Evolutionary conservation across 805 yeast species (phyloP).

Genomic region (Teunomyces tritomae): DNA sequence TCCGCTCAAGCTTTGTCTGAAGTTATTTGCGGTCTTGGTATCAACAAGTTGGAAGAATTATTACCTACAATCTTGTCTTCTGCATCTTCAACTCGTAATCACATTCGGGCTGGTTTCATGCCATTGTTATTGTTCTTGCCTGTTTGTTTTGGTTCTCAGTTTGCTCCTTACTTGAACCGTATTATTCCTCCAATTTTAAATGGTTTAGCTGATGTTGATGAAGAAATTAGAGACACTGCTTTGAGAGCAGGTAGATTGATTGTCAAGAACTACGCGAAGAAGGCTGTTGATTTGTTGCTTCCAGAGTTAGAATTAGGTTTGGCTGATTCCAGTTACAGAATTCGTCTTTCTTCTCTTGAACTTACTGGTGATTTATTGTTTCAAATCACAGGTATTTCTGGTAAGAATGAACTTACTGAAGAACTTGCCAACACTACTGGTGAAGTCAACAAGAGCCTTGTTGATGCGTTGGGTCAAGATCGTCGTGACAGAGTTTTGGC

Average conservation of each 20-base stretch:
- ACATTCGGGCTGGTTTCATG: conserved; percentile 88
- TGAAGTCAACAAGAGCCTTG: conserved; percentile 60
- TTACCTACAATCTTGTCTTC: conserved; percentile 75
- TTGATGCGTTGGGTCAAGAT: conserved; percentile 79
- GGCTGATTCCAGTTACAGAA: conserved; percentile 77
- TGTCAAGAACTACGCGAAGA: conserved; percentile 85
- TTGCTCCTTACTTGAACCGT: conserved; percentile 81
- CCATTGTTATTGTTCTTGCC: conserved; percentile 88
- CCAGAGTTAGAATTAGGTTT: conserved; percentile 94
- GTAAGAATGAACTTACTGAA: conserved; percentile 66
- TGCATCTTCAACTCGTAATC: conserved; percentile 63
- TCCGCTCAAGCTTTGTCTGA: conserved; percentile 97
- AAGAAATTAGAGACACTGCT: conserved; percentile 83
- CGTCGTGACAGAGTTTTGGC: conserved; percentile 86
- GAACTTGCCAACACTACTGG: conserved; percentile 45
- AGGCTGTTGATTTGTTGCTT: conserved; percentile 86
- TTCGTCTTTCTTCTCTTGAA: conserved; percentile 90
- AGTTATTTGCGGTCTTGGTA: conserved; percentile 88
- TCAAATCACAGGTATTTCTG: conserved; percentile 89
- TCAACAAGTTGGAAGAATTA: conserved; percentile 81
- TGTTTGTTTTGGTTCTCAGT: conserved; percentile 88
- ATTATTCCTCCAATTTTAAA: conserved; percentile 89
- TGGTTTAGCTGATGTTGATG: conserved; percentile 89
- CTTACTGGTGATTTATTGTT: conserved; percentile 91
- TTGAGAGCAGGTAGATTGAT: conserved; percentile 89